Evolutionary conservation across 768 basidiomycete genomes (phyloP).

Genomic region (Sarcodon sp.): DNA sequence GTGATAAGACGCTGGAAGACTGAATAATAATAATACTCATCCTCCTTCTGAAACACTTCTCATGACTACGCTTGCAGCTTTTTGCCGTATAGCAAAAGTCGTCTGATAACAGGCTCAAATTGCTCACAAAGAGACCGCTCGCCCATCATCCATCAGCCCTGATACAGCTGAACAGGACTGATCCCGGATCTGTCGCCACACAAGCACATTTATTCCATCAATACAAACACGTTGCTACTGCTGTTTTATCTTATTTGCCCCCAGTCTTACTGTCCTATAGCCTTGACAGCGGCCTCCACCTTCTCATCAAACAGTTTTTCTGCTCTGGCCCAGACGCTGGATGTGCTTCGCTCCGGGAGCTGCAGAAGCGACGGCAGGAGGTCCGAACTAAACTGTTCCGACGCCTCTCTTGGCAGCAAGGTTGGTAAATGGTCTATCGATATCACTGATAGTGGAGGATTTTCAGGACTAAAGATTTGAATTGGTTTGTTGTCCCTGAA

Average conservation of each 20-base stretch:
- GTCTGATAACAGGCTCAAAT: no score
- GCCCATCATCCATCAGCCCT: no score
- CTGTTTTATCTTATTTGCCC: neutral
- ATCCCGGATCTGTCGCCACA: no score
- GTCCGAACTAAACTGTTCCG: constrained; percentile 89
- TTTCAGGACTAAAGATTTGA: constrained; percentile 30
- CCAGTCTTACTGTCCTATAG: constrained; percentile 11
- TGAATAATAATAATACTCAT: no score
- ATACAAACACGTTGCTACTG: no score
- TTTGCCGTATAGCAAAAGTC: no score
- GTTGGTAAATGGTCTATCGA: constrained; percentile 98
- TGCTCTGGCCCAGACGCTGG: constrained; percentile 81
- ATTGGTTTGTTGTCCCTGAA: constrained; percentile 6
- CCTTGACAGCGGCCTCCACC: constrained; percentile 36
- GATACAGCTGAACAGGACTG: no score
- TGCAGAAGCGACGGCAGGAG: constrained; percentile 74
- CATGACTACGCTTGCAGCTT: no score
- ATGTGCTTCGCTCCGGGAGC: constrained; percentile 51
- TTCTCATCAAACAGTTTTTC: constrained; percentile 70
- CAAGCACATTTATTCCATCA: no score
- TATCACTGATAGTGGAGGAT: constrained; percentile 69
- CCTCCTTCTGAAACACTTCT: no score
- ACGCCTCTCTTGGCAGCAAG: constrained; percentile 87
- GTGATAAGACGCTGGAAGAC: no score
- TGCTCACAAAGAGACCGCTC: no score